Conservation (phyloP, 2,329 filamentous ascomycete genomes). For the Coniella vitis region DNA sequence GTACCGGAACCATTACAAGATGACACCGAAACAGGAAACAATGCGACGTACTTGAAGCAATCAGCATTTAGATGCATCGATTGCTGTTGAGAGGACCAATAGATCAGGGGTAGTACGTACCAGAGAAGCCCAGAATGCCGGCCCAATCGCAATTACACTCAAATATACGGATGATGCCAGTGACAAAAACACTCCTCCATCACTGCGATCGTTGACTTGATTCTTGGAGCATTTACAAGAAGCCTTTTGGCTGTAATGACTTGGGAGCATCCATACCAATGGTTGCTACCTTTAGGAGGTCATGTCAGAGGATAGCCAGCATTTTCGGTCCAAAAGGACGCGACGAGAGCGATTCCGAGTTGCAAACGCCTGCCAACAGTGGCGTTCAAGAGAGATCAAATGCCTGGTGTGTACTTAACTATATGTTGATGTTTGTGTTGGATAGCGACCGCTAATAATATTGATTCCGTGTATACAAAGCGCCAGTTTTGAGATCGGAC, state of each 20-base stretch:
- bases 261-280: conserved; percentile 26
- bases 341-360: not conserved
- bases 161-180: conserved; percentile 50
- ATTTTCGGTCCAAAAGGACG: not conserved
- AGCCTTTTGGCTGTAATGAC: too few relatives aligned
- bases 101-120: conserved; percentile 28
- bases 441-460: too few relatives aligned
- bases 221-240: conserved; percentile 31
- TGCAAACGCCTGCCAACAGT: conserved; percentile 32
- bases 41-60: not conserved
- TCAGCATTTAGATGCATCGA: not conserved
- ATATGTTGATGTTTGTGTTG: too few relatives aligned
- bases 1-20: not conserved
- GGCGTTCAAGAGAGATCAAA: conserved; percentile 34
- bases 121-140: conserved; percentile 52
- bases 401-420: conserved; percentile 32
- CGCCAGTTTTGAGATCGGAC: too few relatives aligned
- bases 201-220: conserved; percentile 34
- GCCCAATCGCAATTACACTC: conserved; percentile 49
- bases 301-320: not conserved
- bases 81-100: conserved; percentile 8
- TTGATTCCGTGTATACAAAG: too few relatives aligned
- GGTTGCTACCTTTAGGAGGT: not conserved
- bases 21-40: not conserved
- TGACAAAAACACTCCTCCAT: conserved; percentile 37